Evolutionary conservation across 2,329 filamentous ascomycete genomes (phyloP), one percentile per base, ranked within the genome.

Genomic region (Cladosporium sphaerospermum): DNA sequence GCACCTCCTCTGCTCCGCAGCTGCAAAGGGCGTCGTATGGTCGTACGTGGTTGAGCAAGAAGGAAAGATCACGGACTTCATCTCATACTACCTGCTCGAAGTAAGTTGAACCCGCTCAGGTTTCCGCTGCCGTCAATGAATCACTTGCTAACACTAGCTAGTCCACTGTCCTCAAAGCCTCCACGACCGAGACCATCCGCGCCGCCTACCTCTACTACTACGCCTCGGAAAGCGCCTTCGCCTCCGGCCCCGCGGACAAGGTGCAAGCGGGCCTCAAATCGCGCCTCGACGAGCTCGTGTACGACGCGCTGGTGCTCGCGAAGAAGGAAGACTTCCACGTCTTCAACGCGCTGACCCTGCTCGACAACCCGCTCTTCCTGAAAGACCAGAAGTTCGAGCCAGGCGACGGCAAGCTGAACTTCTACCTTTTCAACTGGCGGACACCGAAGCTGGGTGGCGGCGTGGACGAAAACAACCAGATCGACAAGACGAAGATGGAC

Each of bases 151-250:
- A 33, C n/a, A 36, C 28, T 4, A 43, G 18, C 13, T 51, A 64
- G 69, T 96, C 90, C 13, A 93, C 89, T 1, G 87, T 96, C 54
- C 95, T 99, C 64, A 84, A 86, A 61, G 83, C 89, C 66, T 75
- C 81, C 43, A 80, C 83, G 55, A 86, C 95, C 73, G 80, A 83
- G 54, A 82, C 83, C 54, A 84, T 99, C 64, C 86, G 85, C 60
- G 93, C 92, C 3, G 93, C 93, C 31, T 99, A 99, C 72, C 81
- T 97, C 52, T 99, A 92, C 76, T 99, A 99, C 78, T 99, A 99
- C 68, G 93, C 88, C 54, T 87, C 86, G 6, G 89, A 96, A 64
- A 76, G 81, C 4, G 92, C 85, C 9, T 86, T 96, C 59, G 23
- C 49, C 19, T 51, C 56, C 16, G 54, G 55, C 31, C 48, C 48